These are phyloP conservation scores for Pneumocystis murina DNA, from an alignment of 1,139 yeast genomes.

Conservation along the genomic window DNA sequence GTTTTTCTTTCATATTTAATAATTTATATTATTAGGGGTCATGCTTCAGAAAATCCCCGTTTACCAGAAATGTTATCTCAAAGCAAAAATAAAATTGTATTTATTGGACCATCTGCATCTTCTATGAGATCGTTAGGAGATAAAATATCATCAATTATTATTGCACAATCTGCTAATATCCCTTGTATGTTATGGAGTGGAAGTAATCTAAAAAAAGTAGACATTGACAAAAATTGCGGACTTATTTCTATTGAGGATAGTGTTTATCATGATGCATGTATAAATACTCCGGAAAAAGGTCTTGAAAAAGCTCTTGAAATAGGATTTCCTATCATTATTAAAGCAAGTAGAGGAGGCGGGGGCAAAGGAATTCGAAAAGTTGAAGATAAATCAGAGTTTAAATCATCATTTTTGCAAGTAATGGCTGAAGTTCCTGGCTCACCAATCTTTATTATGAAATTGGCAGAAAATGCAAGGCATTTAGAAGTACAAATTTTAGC, in stretches of 20 bases:
- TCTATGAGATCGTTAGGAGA: constrained; percentile 99
- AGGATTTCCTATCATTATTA: constrained; percentile 93
- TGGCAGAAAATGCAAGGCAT: constrained; percentile 91
- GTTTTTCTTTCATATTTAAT: not conserved
- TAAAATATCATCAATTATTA: constrained; percentile 91
- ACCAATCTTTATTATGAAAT: constrained; percentile 84
- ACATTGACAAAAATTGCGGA: constrained; percentile 48
- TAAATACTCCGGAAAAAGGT: constrained; percentile 75
- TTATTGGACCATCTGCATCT: constrained; percentile 96
- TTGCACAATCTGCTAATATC: constrained; percentile 93
- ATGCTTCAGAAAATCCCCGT: constrained; percentile 92
- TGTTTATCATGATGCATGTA: constrained; percentile 77
- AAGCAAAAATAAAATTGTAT: constrained; percentile 73
- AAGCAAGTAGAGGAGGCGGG: constrained; percentile 98
- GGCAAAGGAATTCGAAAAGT: constrained; percentile 97
- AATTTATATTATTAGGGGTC: constrained; percentile 52
- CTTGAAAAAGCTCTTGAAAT: constrained; percentile 63
- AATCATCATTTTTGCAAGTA: constrained; percentile 65
- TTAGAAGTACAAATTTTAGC: constrained; percentile 89
- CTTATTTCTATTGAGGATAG: constrained; percentile 80
- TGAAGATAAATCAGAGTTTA: constrained; percentile 58
- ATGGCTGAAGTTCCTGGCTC: constrained; percentile 93
- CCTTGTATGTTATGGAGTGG: constrained; percentile 99
- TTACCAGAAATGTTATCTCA: constrained; percentile 88
- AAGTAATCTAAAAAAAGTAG: constrained; percentile 79